Evolutionary conservation across 495 filamentous ascomycete genomes (phyloP).

Genomic region (Neurospora cerealis): DNA sequence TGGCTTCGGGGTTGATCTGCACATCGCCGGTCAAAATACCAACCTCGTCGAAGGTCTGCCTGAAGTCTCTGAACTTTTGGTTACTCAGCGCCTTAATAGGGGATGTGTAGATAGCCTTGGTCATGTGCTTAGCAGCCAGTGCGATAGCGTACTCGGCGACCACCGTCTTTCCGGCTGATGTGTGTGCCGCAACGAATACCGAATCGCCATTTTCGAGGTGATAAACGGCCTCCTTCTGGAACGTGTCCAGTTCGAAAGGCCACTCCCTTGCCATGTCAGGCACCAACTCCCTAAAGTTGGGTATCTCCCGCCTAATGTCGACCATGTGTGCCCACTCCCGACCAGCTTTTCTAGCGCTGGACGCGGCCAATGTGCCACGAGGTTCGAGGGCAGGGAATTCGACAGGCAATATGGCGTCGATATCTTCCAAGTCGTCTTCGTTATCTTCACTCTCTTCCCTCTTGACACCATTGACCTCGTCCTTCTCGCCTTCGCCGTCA

Average conservation of each 20-base stretch:
- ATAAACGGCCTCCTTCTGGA: conserved; percentile 97
- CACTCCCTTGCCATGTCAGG: conserved; percentile 93
- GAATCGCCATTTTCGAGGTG: conserved; percentile 95
- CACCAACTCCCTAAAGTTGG: conserved; percentile 86
- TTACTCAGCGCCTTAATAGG: conserved; percentile 98
- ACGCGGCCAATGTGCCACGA: conserved; percentile 60
- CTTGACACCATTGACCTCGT: conserved; percentile 47
- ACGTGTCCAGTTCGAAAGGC: conserved; percentile 95
- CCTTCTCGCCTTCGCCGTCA: conserved; percentile 28
- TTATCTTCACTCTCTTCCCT: conserved; percentile 28
- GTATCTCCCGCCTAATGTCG: conserved; percentile 80
- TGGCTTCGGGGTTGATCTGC: conserved; percentile 95
- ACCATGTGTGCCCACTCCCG: conserved; percentile 98
- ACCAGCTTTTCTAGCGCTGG: conserved; percentile 60
- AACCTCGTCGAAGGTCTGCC: conserved; percentile 81
- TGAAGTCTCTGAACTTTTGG: conserved; percentile 95
- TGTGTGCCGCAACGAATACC: conserved; percentile 98
- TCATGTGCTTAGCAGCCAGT: conserved; percentile 93
- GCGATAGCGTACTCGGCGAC: conserved; percentile 98
- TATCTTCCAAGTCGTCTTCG: conserved; percentile 59
- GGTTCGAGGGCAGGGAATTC: conserved; percentile 91
- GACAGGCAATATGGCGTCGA: conserved; percentile 80
- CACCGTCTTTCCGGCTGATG: conserved; percentile 95
- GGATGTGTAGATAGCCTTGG: conserved; percentile 97
- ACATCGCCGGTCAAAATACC: conserved; percentile 96